Evolutionary conservation across 306 rosid species (phyloP).

Genomic region (Albizia julibrissin): DNA sequence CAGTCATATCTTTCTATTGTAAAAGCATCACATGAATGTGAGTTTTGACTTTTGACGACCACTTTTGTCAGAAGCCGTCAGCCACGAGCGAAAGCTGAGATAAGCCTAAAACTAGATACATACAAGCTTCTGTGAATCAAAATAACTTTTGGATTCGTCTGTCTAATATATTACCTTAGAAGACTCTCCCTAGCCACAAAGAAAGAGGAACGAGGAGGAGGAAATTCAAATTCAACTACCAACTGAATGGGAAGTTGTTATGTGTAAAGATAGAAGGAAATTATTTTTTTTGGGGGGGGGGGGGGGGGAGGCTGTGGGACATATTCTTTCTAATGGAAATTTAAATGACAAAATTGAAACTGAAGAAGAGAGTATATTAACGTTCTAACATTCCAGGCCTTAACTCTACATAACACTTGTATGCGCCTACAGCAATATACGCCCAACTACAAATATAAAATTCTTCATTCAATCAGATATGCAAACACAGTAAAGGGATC

Average conservation of each 20-base stretch:
- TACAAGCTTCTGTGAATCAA: neutral
- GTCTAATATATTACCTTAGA: neutral
- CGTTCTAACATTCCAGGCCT: constrained; percentile 50
- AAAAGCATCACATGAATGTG: no score
- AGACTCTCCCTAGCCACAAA: neutral
- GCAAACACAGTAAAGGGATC: constrained; percentile 38
- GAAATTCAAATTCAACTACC: neutral
- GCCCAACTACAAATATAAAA: constrained; percentile 43
- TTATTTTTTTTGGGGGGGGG: no score
- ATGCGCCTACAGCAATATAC: no score
- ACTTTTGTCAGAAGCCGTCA: neutral
- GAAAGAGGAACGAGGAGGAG: neutral
- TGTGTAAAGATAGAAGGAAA: neutral
- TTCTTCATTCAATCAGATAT: constrained; percentile 63
- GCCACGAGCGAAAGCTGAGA: neutral
- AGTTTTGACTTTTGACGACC: neutral
- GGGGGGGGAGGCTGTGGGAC: no score
- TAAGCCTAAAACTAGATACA: neutral
- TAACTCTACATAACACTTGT: no score
- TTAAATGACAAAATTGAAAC: neutral
- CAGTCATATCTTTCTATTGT: no score
- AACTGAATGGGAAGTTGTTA: no score
- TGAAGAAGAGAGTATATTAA: constrained; percentile 27
- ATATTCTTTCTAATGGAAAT: neutral
- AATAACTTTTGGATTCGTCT: neutral